Conservation (phyloP, 148 eudicot species). For the Pouteria glomerata region DNA sequence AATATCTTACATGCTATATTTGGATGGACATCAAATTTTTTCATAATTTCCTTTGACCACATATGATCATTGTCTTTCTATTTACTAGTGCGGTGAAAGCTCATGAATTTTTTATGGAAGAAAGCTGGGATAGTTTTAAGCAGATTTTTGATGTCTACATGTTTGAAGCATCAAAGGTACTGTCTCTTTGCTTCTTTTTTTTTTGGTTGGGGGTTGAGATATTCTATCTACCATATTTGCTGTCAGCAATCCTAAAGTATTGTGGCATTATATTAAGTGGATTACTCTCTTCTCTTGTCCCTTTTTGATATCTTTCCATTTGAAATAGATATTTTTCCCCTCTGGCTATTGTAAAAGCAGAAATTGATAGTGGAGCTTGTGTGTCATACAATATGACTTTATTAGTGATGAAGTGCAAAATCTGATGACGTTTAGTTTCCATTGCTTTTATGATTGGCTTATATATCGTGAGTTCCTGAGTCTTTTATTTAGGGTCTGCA, state of each 20-base stretch:
- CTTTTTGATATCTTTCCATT: too few relatives aligned
- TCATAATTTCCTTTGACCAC: constrained; percentile 1
- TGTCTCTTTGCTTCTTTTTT: background rate
- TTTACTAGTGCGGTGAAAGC: constrained; percentile 89
- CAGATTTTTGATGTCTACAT: constrained; percentile 85
- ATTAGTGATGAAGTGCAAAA: background rate
- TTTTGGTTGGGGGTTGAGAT: too few relatives aligned
- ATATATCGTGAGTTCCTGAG: background rate
- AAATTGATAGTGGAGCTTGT: background rate
- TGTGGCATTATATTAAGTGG: too few relatives aligned
- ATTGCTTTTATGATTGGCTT: background rate
- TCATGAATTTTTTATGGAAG: constrained; percentile 87
- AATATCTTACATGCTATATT: too few relatives aligned
- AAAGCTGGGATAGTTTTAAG: constrained; percentile 84
- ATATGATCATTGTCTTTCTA: constrained; percentile 32
- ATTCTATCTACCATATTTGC: too few relatives aligned
- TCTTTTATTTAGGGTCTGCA: background rate
- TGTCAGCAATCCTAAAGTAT: too few relatives aligned
- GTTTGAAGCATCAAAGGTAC: constrained; percentile 96
- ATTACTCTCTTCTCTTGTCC: too few relatives aligned
- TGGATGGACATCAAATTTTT: background rate
- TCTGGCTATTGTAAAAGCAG: background rate
- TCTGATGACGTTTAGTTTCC: background rate
- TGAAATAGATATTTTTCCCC: too few relatives aligned
- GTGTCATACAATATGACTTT: background rate